Conservation (phyloP, 2,329 filamentous ascomycete genomes). For the Elsinoe perseae region DNA sequence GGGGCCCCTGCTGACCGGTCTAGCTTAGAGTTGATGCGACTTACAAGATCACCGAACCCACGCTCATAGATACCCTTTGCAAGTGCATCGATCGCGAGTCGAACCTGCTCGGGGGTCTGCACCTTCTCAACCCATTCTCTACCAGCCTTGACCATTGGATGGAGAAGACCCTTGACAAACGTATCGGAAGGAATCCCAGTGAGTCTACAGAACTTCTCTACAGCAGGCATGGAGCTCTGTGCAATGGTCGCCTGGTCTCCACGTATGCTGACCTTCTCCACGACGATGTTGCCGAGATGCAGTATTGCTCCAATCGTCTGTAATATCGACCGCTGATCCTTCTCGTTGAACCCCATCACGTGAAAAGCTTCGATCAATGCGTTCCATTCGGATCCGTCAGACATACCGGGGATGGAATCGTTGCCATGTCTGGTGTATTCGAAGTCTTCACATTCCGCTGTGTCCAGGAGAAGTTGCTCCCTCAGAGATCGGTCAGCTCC, state of each 20-base stretch:
- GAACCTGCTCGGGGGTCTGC: constrained; percentile 93
- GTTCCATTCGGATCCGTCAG: constrained; percentile 85
- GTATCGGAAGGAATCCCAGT: constrained; percentile 77
- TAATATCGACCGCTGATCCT: constrained; percentile 76
- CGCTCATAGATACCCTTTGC: constrained; percentile 98
- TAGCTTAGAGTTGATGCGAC: constrained; percentile 82
- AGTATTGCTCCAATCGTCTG: constrained; percentile 84
- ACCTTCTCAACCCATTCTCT: constrained; percentile 98
- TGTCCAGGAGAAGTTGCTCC: constrained; percentile 66
- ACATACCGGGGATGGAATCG: constrained; percentile 82
- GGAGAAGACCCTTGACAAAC: constrained; percentile 80
- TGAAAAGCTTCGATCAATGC: constrained; percentile 83
- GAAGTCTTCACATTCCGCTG: constrained; percentile 75
- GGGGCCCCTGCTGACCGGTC: constrained; percentile 74
- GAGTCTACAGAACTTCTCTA: constrained; percentile 71
- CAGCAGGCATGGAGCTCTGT: constrained; percentile 64
- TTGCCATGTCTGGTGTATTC: constrained; percentile 87
- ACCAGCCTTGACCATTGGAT: constrained; percentile 90
- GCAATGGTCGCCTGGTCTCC: constrained; percentile 83
- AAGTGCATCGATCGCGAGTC: constrained; percentile 79
- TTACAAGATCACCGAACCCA: constrained; percentile 85
- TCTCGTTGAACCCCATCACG: constrained; percentile 84
- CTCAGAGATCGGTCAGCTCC: constrained; percentile 70
- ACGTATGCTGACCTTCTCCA: constrained; percentile 82
- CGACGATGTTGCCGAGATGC: constrained; percentile 84